These are phyloP conservation scores for Amanita phalloides DNA, from an alignment of 768 basidiomycete genomes.

Conservation along the genomic window DNA sequence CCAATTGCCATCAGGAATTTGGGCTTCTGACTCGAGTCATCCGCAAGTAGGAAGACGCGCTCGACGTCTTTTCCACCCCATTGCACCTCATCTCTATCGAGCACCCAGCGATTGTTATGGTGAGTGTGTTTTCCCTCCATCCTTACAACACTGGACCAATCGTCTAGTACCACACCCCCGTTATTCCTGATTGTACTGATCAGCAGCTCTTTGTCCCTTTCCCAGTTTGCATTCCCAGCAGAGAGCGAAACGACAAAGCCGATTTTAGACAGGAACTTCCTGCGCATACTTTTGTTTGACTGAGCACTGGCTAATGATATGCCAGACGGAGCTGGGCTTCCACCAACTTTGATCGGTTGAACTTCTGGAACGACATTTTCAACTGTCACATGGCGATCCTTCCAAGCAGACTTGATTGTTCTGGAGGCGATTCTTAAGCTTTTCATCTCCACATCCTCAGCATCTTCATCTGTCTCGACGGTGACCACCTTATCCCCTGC, in stretches of 20 bases:
- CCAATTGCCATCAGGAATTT: slow-evolving; percentile 80
- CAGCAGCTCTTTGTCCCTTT: slow-evolving; percentile 31
- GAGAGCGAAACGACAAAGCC: slow-evolving; percentile 52
- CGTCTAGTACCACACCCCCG: slow-evolving; percentile 53
- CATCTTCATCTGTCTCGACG: slow-evolving; percentile 29
- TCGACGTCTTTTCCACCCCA: slow-evolving; percentile 33
- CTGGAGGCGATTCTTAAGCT: slow-evolving; percentile 41
- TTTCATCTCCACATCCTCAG: slow-evolving; percentile 20
- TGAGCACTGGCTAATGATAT: slow-evolving; percentile 27
- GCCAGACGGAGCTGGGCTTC: slow-evolving; percentile 40
- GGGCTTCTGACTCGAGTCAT: slow-evolving; percentile 56
- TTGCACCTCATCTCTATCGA: slow-evolving; percentile 34
- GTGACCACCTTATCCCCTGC: slow-evolving; percentile 20
- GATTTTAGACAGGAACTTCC: slow-evolving; percentile 32
- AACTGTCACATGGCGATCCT: slow-evolving; percentile 32
- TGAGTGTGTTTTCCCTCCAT: slow-evolving; percentile 41
- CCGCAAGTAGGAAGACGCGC: slow-evolving; percentile 57
- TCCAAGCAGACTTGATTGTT: slow-evolving; percentile 41
- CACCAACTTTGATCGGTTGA: slow-evolving; percentile 21
- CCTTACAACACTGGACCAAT: slow-evolving; percentile 44
- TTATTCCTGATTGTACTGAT: slow-evolving; percentile 31
- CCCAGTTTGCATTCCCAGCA: slow-evolving; percentile 22
- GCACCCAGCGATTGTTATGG: slow-evolving; percentile 40
- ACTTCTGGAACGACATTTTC: slow-evolving; percentile 33
- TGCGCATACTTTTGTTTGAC: slow-evolving; percentile 19